phyloP scores from a whole-genome alignment of 2,329 filamentous ascomycete genomes.

The Scytalidium lignicola region DNA sequence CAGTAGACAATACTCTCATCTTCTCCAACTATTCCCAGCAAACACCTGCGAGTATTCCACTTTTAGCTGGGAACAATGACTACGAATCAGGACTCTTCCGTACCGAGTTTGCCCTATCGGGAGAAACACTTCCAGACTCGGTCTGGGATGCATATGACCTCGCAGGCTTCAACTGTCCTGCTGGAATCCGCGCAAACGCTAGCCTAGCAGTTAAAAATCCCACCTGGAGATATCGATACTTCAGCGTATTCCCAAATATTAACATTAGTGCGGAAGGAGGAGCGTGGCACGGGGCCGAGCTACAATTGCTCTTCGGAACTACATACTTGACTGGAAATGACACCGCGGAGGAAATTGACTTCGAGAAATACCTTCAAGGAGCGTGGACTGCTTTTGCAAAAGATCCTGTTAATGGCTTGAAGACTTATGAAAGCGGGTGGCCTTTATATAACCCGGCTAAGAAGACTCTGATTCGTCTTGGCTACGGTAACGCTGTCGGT shows the following conservation, averaged over 20 bases:
- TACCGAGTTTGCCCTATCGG: neutral
- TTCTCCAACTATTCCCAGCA: slow-evolving; percentile 11
- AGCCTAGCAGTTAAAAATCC: slow-evolving; percentile 19
- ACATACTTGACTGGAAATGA: slow-evolving; percentile 10
- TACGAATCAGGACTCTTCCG: slow-evolving; percentile 19
- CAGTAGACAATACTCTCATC: slow-evolving; percentile 10
- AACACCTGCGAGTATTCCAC: slow-evolving; percentile 3
- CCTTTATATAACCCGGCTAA: slow-evolving; percentile 13
- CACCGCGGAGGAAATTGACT: slow-evolving; percentile 16
- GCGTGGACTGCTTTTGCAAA: slow-evolving; percentile 32
- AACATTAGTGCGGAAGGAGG: slow-evolving; percentile 21
- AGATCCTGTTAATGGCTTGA: slow-evolving; percentile 25
- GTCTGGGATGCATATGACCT: slow-evolving; percentile 17
- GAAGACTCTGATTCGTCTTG: slow-evolving; percentile 18
- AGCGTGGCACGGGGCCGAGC: slow-evolving; percentile 27
- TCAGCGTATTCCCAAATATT: slow-evolving; percentile 26
- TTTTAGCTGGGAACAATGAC: slow-evolving; percentile 20
- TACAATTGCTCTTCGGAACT: slow-evolving; percentile 25
- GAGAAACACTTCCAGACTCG: slow-evolving; percentile 1
- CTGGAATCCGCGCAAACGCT: slow-evolving; percentile 15
- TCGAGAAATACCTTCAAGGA: slow-evolving; percentile 23
- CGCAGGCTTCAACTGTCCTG: slow-evolving; percentile 24
- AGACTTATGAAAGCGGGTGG: slow-evolving; percentile 18
- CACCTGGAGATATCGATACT: slow-evolving; percentile 30
- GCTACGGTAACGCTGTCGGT: slow-evolving; percentile 16